These are phyloP conservation scores for Hansfordia pulvinata DNA, from an alignment of 2,329 filamentous ascomycete genomes.

Conservation along the genomic window DNA sequence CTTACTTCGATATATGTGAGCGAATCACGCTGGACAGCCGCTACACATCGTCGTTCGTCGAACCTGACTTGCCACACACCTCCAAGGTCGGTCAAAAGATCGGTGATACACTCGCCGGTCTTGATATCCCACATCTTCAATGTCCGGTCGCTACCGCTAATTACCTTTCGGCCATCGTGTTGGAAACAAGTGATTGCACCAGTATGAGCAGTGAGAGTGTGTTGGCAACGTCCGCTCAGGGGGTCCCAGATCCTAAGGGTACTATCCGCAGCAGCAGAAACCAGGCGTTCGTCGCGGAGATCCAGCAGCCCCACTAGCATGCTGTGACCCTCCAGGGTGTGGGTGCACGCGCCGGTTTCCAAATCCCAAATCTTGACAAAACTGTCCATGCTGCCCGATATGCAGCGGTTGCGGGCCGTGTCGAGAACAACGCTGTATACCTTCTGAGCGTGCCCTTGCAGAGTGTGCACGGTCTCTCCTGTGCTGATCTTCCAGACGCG, in stretches of 20 bases:
- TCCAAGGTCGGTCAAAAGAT: constrained; percentile 81
- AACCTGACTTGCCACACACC: constrained; percentile 99
- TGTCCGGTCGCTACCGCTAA: constrained; percentile 88
- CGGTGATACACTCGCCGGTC: constrained; percentile 82
- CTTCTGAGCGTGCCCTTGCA: constrained; percentile 81
- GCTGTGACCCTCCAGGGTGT: constrained; percentile 85
- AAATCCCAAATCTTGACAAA: constrained; percentile 97
- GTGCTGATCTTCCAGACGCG: constrained; percentile 97
- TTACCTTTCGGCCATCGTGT: constrained; percentile 92
- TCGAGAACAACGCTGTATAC: constrained; percentile 97
- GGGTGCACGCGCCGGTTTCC: constrained; percentile 68
- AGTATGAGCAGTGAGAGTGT: constrained; percentile 82
- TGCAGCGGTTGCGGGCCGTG: constrained; percentile 82
- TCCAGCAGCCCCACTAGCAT: constrained; percentile 88
- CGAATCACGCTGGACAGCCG: constrained; percentile 84
- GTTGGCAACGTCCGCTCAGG: constrained; percentile 80
- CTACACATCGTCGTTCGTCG: constrained; percentile 87
- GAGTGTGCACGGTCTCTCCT: constrained; percentile 70
- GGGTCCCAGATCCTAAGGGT: constrained; percentile 96
- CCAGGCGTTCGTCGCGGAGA: constrained; percentile 75
- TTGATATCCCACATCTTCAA: constrained; percentile 98
- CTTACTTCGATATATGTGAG: constrained; percentile 92
- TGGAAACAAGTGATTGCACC: constrained; percentile 98
- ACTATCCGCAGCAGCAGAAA: constrained; percentile 89
- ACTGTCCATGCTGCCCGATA: constrained; percentile 97